These are phyloP conservation scores for Prototheca cutis DNA, from an alignment of 163 green algal species.

Conservation along the genomic window DNA sequence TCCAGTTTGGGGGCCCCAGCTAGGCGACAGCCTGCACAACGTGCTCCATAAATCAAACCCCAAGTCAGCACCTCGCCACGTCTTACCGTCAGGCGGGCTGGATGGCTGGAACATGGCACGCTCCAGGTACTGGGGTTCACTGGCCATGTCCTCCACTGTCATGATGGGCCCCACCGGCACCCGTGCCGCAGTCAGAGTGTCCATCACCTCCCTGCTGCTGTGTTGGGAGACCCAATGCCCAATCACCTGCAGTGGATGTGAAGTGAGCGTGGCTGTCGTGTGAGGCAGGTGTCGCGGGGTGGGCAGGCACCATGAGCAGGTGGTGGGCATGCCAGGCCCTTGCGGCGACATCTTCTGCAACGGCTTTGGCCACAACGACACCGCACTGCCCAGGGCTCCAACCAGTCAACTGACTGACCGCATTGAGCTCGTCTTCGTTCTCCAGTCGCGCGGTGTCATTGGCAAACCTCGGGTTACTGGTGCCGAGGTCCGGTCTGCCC, in stretches of 20 bases:
- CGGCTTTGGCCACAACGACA: too few species aligned
- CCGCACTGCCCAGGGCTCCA: too few species aligned
- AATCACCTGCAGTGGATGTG: slow-evolving; percentile 24
- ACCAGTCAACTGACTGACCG: slow-evolving; percentile 35
- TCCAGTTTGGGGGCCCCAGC: too few species aligned
- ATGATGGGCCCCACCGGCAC: slow-evolving; percentile 65
- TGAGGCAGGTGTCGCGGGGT: too few species aligned
- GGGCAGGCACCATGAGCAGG: too few species aligned
- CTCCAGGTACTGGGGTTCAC: slow-evolving; percentile 41
- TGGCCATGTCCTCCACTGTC: slow-evolving; percentile 48
- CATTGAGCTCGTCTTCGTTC: slow-evolving; percentile 32
- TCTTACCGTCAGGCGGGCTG: slow-evolving; percentile 28
- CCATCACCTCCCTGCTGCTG: slow-evolving; percentile 41
- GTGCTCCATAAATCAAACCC: too few species aligned
- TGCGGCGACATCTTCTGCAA: slow-evolving; percentile 17
- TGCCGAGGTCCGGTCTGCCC: slow-evolving; percentile 46
- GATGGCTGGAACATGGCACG: slow-evolving; percentile 52
- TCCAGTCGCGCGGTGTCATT: slow-evolving; percentile 41
- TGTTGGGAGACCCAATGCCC: slow-evolving; percentile 29
- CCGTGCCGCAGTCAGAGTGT: slow-evolving; percentile 41
- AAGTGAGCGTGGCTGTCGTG: too few species aligned
- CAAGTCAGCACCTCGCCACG: too few species aligned
- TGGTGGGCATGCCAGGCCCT: too few species aligned
- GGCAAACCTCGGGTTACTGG: slow-evolving; percentile 49
- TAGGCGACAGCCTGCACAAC: too few species aligned